phyloP scores from a whole-genome alignment of 495 filamentous ascomycete genomes.

The Hyaloscypha bicolor region DNA sequence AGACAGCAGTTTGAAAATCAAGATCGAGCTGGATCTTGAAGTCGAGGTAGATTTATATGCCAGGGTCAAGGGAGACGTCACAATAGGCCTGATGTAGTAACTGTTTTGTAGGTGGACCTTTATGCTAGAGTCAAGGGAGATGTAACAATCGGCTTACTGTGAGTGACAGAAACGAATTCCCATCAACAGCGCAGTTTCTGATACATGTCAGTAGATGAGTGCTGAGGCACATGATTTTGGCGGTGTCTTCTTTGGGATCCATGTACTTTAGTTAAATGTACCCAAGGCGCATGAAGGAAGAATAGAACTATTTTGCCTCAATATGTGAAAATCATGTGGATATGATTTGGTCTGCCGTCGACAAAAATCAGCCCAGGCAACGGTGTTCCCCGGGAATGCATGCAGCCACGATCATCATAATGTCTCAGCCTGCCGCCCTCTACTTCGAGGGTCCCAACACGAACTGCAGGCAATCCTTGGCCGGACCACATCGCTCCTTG shows the following conservation, averaged over 20 bases:
- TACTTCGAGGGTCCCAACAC: not conserved
- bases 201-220: slow-evolving; percentile 16
- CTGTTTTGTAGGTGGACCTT: slow-evolving; percentile 31
- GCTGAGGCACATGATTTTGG: not conserved
- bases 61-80: slow-evolving; percentile 34
- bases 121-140: slow-evolving; percentile 35
- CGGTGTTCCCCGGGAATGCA: not conserved
- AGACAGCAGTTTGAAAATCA: slow-evolving; percentile 34
- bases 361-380: no score
- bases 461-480: not conserved
- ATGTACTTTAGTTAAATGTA: not conserved
- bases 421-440: not conserved
- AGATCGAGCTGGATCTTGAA: slow-evolving; percentile 36
- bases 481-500: not conserved
- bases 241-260: not conserved
- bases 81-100: slow-evolving; percentile 35
- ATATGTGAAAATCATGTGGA: not conserved
- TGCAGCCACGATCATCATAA: not conserved
- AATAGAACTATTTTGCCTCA: not conserved
- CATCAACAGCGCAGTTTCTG: slow-evolving; percentile 5
- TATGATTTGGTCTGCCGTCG: not conserved
- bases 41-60: slow-evolving; percentile 37
- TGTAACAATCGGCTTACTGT: slow-evolving; percentile 33
- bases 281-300: not conserved
- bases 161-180: slow-evolving; percentile 5